A percentile compares a stretch with the other conserved stretches of the same genome.
phyloP scores from a whole-genome alignment of 257 asterid species.

The Fraxinus anomala region DNA sequence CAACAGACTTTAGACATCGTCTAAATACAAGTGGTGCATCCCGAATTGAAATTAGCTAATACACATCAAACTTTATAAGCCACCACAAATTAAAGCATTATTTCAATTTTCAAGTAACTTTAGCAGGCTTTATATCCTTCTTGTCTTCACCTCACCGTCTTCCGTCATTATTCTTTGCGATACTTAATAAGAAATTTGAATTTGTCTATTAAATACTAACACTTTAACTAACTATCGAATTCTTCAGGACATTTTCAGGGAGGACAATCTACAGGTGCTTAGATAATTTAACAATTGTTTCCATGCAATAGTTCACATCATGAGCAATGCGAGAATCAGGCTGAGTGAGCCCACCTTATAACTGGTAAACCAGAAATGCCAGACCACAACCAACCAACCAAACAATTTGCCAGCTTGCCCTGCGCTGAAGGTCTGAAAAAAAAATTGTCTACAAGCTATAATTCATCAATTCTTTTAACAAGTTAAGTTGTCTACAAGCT shows the following conservation, averaged over 20 bases:
- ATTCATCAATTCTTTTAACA: too few relatives aligned
- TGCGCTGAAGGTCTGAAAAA: too few relatives aligned
- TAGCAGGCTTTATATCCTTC: not conserved
- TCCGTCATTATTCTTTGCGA: not conserved
- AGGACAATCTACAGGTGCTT: too few relatives aligned
- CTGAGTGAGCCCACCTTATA: too few relatives aligned
- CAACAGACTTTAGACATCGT: not conserved
- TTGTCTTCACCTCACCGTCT: not conserved
- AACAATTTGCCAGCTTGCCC: too few relatives aligned
- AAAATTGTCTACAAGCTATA: too few relatives aligned
- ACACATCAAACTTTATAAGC: not conserved
- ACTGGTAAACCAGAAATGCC: too few relatives aligned
- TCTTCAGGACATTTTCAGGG: too few relatives aligned
- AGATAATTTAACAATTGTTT: not conserved
- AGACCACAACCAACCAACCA: too few relatives aligned
- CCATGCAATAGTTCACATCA: not conserved
- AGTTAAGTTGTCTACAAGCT: too few relatives aligned
- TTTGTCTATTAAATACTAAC: not conserved
- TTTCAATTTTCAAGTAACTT: not conserved
- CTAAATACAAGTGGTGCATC: not conserved
- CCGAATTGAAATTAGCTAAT: not conserved
- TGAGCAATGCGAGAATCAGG: not conserved
- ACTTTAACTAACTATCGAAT: not conserved
- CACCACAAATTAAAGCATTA: not conserved
- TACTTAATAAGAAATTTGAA: not conserved